A percentile compares a stretch with the other conserved stretches of the same genome.
phyloP scores from a whole-genome alignment of 768 basidiomycete genomes.

The Scleroderma bovista region DNA sequence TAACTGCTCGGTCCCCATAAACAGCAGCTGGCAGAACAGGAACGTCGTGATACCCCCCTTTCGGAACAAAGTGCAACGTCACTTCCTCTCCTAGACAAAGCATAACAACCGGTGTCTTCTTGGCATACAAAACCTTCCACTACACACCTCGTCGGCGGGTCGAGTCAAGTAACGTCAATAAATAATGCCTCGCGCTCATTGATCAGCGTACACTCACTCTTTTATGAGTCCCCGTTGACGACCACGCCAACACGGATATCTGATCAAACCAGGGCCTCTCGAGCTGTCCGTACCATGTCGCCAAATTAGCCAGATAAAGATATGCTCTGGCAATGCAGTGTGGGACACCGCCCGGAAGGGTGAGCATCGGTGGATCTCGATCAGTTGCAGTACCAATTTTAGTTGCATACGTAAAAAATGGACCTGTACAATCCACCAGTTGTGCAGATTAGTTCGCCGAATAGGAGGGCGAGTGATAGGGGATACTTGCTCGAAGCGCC shows the following conservation, averaged over 20 bases:
- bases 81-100: constrained; percentile 24
- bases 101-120: constrained; percentile 14
- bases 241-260: constrained; percentile 39
- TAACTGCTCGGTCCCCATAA: not conserved
- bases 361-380: constrained; percentile 8
- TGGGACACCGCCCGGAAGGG: constrained; percentile 23
- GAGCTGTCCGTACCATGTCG: constrained; percentile 32
- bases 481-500: constrained; percentile 16
- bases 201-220: constrained; percentile 21
- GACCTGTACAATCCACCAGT: constrained; percentile 10
- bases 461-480: not conserved
- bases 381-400: not conserved
- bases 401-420: constrained; percentile 24
- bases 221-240: constrained; percentile 32
- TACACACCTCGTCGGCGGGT: constrained; percentile 1
- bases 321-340: constrained; percentile 15
- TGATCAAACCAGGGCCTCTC: constrained; percentile 27
- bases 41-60: constrained; percentile 16
- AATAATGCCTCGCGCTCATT: not conserved
- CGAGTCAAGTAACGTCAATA: not conserved
- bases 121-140: constrained; percentile 23
- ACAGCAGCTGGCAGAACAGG: not conserved
- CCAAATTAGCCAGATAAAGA: constrained; percentile 26
- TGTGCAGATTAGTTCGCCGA: constrained; percentile 1
- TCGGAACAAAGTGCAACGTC: constrained; percentile 18